A percentile compares a stretch with the other conserved stretches of the same genome.
Conservation (phyloP, 345 rosid genomes). For the Kernera saxatilis region DNA sequence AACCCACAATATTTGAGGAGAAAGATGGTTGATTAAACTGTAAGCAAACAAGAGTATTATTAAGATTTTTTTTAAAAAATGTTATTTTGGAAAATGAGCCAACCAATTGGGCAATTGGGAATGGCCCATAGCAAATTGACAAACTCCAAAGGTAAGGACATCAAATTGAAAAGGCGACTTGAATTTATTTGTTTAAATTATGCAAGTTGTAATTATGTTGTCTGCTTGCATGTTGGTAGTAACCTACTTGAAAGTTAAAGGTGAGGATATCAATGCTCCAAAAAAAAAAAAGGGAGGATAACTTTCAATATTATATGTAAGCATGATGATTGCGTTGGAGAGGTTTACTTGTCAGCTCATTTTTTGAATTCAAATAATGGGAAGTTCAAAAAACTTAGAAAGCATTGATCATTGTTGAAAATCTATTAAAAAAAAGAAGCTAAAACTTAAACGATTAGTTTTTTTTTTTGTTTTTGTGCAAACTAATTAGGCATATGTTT, state of each 20-base stretch:
- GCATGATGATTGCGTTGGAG: constrained; percentile 17
- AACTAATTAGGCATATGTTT: too few species aligned
- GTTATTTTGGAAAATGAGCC: neutral
- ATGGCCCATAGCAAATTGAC: constrained; percentile 12
- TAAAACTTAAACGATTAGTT: too few species aligned
- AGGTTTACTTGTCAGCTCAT: neutral
- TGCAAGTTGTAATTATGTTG: constrained; percentile 31
- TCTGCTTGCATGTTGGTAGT: constrained; percentile 31
- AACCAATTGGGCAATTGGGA: constrained; percentile 5
- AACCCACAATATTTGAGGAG: constrained; percentile 11
- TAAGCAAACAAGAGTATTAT: neutral
- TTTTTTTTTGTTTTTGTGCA: too few species aligned
- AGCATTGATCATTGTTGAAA: neutral
- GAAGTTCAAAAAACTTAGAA: neutral
- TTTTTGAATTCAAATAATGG: constrained; percentile 11
- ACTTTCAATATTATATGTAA: neutral
- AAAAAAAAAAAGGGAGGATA: neutral
- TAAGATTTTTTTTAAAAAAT: neutral
- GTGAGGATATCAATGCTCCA: constrained; percentile 14
- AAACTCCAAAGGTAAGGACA: constrained; percentile 14
- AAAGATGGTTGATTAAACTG: constrained; percentile 1
- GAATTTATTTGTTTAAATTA: neutral
- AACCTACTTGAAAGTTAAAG: constrained; percentile 10
- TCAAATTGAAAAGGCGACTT: constrained; percentile 17
- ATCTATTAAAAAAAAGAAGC: too few species aligned